phyloP scores from a whole-genome alignment of 129 eudicot species.

The Tagetes patula region DNA sequence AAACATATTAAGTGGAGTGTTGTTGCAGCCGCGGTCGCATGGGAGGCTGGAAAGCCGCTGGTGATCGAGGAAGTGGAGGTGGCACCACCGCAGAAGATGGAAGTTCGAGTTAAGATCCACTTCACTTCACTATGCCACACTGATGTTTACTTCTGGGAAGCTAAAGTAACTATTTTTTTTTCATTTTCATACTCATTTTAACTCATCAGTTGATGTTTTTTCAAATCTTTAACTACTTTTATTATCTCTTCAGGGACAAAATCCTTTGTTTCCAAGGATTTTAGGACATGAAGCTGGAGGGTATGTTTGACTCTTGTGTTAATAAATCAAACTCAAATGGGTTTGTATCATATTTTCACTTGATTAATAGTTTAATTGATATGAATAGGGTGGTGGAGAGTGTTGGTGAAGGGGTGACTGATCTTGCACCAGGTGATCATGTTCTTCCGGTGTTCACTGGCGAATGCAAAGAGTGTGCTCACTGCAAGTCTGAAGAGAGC shows the following conservation, averaged over 20 bases:
- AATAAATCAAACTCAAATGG: background rate
- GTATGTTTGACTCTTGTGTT: constrained; percentile 35
- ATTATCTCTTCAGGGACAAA: constrained; percentile 60
- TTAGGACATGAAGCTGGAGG: constrained; percentile 93
- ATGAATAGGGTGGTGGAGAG: constrained; percentile 73
- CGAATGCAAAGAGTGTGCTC: constrained; percentile 82
- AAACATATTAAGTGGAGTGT: no score
- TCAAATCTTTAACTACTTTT: background rate
- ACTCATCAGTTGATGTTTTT: no score
- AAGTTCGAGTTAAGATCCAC: constrained; percentile 72
- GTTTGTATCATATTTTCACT: background rate
- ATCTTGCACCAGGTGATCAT: constrained; percentile 71
- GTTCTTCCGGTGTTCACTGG: constrained; percentile 92
- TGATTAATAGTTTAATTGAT: background rate
- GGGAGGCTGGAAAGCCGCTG: constrained; percentile 86
- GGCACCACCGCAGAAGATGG: constrained; percentile 81
- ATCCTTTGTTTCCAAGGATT: constrained; percentile 74
- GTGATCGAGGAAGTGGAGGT: constrained; percentile 84
- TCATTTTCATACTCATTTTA: background rate
- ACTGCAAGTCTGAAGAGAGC: constrained; percentile 81
- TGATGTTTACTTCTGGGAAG: constrained; percentile 91
- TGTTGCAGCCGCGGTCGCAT: constrained; percentile 71
- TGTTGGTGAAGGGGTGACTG: constrained; percentile 86
- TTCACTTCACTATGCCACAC: constrained; percentile 81
- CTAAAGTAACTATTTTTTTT: constrained; percentile 41